These are phyloP conservation scores for Blastobotrys attinorum DNA, from an alignment of 805 yeast genomes.

Conservation along the genomic window DNA sequence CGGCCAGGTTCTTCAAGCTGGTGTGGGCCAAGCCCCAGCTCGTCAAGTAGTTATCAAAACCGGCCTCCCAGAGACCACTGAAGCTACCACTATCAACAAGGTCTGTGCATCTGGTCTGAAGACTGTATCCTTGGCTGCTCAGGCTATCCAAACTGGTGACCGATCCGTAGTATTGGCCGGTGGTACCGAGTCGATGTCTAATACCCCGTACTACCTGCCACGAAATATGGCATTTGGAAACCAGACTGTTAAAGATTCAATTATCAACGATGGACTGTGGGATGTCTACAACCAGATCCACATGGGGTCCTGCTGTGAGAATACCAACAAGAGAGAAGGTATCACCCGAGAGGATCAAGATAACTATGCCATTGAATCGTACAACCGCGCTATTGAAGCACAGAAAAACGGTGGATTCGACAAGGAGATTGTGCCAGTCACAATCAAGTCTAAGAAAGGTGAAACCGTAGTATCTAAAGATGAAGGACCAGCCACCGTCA, in stretches of 20 bases:
- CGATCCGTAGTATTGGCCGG: slow-evolving; percentile 89
- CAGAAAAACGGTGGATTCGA: slow-evolving; percentile 65
- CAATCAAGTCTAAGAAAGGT: slow-evolving; percentile 62
- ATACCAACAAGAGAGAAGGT: slow-evolving; percentile 73
- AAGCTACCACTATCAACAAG: slow-evolving; percentile 86
- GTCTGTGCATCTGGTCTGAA: slow-evolving; percentile 96
- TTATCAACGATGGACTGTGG: slow-evolving; percentile 73
- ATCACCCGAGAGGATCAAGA: slow-evolving; percentile 82
- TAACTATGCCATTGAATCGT: slow-evolving; percentile 69
- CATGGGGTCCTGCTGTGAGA: slow-evolving; percentile 95
- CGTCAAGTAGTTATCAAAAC: slow-evolving; percentile 90
- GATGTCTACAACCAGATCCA: slow-evolving; percentile 81
- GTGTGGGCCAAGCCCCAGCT: slow-evolving; percentile 94
- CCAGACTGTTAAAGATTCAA: slow-evolving; percentile 47
- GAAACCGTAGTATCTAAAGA: slow-evolving; percentile 60
- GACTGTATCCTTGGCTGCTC: slow-evolving; percentile 80
- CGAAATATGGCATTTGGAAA: slow-evolving; percentile 53
- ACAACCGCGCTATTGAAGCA: slow-evolving; percentile 71
- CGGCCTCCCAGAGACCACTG: slow-evolving; percentile 71
- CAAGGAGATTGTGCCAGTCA: slow-evolving; percentile 73
- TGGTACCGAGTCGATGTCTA: slow-evolving; percentile 95
- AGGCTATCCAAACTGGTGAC: slow-evolving; percentile 72
- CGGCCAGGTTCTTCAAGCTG: slow-evolving; percentile 88
- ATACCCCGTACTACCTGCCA: slow-evolving; percentile 83
- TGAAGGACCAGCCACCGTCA: slow-evolving; percentile 67